Evolutionary conservation across 768 basidiomycete genomes (phyloP).

Genomic region (Mycena olivaceomarginata): DNA sequence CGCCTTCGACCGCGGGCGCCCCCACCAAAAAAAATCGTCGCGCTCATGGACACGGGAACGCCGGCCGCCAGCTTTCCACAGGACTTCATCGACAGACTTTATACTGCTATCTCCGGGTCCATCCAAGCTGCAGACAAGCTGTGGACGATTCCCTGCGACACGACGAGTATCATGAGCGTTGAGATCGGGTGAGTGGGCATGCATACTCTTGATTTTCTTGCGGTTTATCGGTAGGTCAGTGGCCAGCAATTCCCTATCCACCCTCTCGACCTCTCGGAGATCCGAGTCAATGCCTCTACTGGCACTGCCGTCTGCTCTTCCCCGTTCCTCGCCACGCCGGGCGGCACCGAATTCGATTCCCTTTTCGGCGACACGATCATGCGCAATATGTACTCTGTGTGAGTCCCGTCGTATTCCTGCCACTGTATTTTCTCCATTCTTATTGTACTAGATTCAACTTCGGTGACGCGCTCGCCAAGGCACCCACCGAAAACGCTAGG

Average conservation of each 20-base stretch:
- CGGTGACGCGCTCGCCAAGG: not conserved
- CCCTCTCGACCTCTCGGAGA: slow-evolving; percentile 16
- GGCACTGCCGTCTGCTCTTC: not conserved
- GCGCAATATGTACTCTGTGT: slow-evolving; percentile 23
- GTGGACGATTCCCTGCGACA: slow-evolving; percentile 22
- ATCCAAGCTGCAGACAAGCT: slow-evolving; percentile 2
- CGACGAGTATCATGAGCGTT: slow-evolving; percentile 7
- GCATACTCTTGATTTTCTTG: not conserved
- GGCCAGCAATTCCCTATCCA: slow-evolving; percentile 25
- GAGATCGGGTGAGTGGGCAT: not conserved
- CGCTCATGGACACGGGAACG: slow-evolving; percentile 25
- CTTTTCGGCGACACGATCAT: slow-evolving; percentile 1
- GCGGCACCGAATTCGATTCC: not conserved
- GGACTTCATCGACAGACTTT: not conserved
- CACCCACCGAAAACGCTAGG: too few relatives aligned
- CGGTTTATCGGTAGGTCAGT: not conserved
- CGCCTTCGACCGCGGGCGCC: not conserved
- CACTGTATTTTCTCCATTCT: not conserved
- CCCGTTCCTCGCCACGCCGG: too few relatives aligned
- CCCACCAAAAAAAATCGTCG: slow-evolving; percentile 6
- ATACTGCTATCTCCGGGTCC: slow-evolving; percentile 2
- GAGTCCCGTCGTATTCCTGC: not conserved
- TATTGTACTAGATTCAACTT: not conserved
- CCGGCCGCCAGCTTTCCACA: not conserved
- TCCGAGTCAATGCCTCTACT: not conserved